Evolutionary conservation across 768 basidiomycete genomes (phyloP).

Genomic region (Neoboletus brunneissimus): DNA sequence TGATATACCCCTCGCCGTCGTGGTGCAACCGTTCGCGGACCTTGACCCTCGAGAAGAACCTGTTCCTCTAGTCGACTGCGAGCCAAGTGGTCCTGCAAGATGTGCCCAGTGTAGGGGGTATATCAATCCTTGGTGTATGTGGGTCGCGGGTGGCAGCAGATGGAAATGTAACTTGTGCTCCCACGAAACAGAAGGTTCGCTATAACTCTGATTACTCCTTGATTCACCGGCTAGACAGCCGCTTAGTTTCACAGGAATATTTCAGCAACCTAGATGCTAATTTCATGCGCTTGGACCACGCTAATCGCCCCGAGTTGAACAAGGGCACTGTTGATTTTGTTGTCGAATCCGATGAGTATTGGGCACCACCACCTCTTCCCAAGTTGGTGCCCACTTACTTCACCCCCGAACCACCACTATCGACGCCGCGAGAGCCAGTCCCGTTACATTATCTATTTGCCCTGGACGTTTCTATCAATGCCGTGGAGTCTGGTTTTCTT

Average conservation of each 20-base stretch:
- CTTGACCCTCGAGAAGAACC: conserved; percentile 75
- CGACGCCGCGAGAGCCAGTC: conserved; percentile 50
- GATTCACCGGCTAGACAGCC: conserved; percentile 1
- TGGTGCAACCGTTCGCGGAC: conserved; percentile 89
- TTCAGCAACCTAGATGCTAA: conserved; percentile 81
- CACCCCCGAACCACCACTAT: conserved; percentile 45
- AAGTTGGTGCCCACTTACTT: conserved; percentile 53
- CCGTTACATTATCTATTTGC: conserved; percentile 82
- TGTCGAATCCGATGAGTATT: conserved; percentile 74
- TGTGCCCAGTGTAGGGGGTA: conserved; percentile 86
- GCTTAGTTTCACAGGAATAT: conserved; percentile 72
- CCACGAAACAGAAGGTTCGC: conserved; percentile 79
- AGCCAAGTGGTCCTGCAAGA: conserved; percentile 71
- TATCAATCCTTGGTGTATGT: conserved; percentile 91
- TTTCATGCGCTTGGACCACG: conserved; percentile 74
- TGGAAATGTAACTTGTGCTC: conserved; percentile 94
- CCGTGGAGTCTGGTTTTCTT: conserved; percentile 69
- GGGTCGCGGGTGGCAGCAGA: conserved; percentile 74
- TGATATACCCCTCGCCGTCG: conserved; percentile 77
- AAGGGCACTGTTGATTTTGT: conserved; percentile 91
- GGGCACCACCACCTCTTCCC: conserved; percentile 69
- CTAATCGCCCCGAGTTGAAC: conserved; percentile 79
- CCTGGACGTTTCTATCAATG: conserved; percentile 75
- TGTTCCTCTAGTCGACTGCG: conserved; percentile 73
- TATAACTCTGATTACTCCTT: not conserved